These are phyloP conservation scores for Colletotrichum cordylinicola DNA, from an alignment of 2,329 filamentous ascomycete species.

Conservation along the genomic window DNA sequence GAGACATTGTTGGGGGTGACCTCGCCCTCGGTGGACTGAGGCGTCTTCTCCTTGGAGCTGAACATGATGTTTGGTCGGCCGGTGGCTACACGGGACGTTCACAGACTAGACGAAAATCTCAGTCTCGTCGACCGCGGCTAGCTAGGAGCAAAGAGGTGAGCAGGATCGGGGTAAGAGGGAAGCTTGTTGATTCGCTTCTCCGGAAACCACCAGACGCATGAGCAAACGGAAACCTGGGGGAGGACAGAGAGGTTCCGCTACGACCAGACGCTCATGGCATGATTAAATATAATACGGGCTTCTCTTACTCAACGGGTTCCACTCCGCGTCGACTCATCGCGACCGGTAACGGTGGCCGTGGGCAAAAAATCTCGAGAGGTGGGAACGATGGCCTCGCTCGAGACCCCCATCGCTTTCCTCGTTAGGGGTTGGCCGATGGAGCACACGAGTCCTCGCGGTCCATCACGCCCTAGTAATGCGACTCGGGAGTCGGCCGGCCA, in stretches of 20 bases:
- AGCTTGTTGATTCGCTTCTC: slow-evolving; percentile 14
- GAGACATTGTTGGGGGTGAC: slow-evolving; percentile 15
- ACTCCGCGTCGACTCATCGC: slow-evolving; percentile 20
- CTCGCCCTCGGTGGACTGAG: slow-evolving; percentile 16
- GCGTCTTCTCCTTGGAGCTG: slow-evolving; percentile 19
- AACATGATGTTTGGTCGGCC: neutral
- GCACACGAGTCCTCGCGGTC: slow-evolving; percentile 3
- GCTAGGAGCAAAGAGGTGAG: neutral
- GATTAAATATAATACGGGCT: slow-evolving; percentile 16
- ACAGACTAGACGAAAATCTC: neutral
- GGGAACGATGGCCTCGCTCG: slow-evolving; percentile 8
- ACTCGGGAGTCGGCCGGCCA: slow-evolving; percentile 14
- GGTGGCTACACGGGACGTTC: neutral
- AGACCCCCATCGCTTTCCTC: slow-evolving; percentile 7
- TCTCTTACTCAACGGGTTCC: slow-evolving; percentile 17
- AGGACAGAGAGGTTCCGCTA: neutral
- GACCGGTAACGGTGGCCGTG: slow-evolving; percentile 11
- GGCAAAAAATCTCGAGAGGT: slow-evolving; percentile 14
- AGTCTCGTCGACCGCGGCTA: slow-evolving; percentile 6
- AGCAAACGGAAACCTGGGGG: slow-evolving; percentile 9
- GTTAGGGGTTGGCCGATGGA: slow-evolving; percentile 15
- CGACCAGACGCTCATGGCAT: neutral
- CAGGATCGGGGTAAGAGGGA: neutral
- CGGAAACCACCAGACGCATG: slow-evolving; percentile 11
- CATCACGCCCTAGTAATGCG: neutral